These are phyloP conservation scores for Ogataea zsoltii DNA, from an alignment of 805 yeast genomes.

Conservation along the genomic window DNA sequence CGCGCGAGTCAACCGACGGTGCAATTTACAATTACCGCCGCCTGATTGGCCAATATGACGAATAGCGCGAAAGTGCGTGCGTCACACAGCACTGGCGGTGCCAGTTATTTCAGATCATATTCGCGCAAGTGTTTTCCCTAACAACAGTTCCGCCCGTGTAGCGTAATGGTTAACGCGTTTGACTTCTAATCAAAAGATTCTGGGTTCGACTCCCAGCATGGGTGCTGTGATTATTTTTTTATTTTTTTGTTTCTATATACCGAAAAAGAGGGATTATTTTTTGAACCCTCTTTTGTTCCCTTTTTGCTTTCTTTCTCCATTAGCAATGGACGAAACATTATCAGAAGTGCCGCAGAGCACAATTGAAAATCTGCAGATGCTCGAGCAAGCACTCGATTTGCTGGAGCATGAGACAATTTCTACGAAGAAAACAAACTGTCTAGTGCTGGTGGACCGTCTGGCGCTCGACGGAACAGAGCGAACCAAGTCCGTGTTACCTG, in stretches of 20 bases:
- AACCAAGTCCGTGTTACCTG: slow-evolving; percentile 5
- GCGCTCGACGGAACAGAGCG: slow-evolving; percentile 9
- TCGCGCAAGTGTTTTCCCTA: not conserved
- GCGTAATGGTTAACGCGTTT: slow-evolving; percentile 70
- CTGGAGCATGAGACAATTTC: not conserved
- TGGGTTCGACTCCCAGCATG: slow-evolving; percentile 62
- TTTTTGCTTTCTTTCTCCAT: not conserved
- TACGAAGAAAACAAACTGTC: slow-evolving; percentile 5
- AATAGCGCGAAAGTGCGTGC: not conserved
- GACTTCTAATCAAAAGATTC: slow-evolving; percentile 67
- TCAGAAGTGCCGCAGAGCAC: slow-evolving; percentile 8
- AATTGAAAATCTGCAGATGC: slow-evolving; percentile 10
- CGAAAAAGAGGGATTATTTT: not conserved
- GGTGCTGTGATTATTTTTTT: slow-evolving; percentile 29
- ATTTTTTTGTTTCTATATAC: slow-evolving; percentile 4
- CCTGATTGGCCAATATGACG: slow-evolving; percentile 4
- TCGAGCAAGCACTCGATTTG: slow-evolving; percentile 12
- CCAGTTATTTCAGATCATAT: not conserved
- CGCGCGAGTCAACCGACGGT: slow-evolving; percentile 6
- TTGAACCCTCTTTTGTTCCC: not conserved
- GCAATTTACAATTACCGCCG: slow-evolving; percentile 9
- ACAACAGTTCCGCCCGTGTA: slow-evolving; percentile 44
- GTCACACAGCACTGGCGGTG: not conserved
- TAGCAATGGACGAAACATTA: not conserved
- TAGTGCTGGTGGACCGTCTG: slow-evolving; percentile 6